Evolutionary conservation across 495 filamentous ascomycete species (phyloP), one percentile per base, ranked within the genome.

Genomic region (Hypoxylon perforatum): DNA sequence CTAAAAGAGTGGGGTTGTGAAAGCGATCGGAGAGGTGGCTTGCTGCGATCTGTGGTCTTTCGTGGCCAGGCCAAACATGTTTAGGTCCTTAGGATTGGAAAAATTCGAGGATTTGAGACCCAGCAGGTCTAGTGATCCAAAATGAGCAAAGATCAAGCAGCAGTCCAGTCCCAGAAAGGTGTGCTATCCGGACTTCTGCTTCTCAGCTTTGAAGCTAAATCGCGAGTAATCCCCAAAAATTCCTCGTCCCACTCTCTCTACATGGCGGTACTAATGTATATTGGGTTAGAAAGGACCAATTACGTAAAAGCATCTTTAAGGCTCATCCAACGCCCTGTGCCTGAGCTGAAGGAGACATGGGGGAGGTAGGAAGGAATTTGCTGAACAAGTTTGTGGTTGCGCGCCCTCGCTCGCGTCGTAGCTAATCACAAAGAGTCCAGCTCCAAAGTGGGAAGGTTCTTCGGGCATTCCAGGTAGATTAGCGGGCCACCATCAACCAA

Each of bases 381-480:
- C 46, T 50, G 22, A 28, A 39, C 11, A 36, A 51, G 35, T 58
- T 53, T 28, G 33, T 38, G 49, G 58, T 51, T 56, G 52, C 21
- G 52, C 38, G 44, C 33, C 9, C 35, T 38, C 30, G 11, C 5
- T 35, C 35, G 25, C 7, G 25, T 44, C 15, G 36, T 51, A 8
- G 42, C 21, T 49, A 58, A 25, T 35, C 19, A 33, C 22, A 49
- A 52, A 38, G 17, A 53, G 35, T 12, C 46, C 49, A 50, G 18
- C 44, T 48, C 63, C 46, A 60, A 63, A 68, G 23, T 41, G 50
- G 55, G 66, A 51, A 69, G 61, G 60, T 61, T 69, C 42, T 54
- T 69, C 66, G 60, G 66, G 38, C 42, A 64, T 61, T 60, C 61
- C 61, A 64, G 61, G 55, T 44, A 17, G 21, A 28, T 35, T 47